phyloP scores from a whole-genome alignment of 345 rosid species.

The Leavenworthia alabamica region DNA sequence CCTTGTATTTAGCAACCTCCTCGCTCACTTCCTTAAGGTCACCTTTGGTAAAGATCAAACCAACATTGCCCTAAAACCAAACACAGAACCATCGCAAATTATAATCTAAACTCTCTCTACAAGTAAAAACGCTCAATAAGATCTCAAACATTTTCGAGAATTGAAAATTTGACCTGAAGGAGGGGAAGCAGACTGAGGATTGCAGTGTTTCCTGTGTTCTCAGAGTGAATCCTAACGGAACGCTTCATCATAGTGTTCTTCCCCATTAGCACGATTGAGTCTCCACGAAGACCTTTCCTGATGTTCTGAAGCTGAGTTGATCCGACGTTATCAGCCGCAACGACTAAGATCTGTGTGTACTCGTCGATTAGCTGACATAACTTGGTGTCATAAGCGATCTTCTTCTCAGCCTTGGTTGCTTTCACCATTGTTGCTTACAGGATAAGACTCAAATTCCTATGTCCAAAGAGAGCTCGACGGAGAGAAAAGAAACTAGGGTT shows the following conservation, averaged over 20 bases:
- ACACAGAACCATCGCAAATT: not conserved
- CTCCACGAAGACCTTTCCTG: slow-evolving; percentile 56
- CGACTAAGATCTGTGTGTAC: slow-evolving; percentile 56
- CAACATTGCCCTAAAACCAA: slow-evolving; percentile 72
- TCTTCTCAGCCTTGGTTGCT: slow-evolving; percentile 42
- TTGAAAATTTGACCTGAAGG: slow-evolving; percentile 32
- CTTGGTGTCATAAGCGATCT: slow-evolving; percentile 54
- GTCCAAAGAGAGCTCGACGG: slow-evolving; percentile 7
- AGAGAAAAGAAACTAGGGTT: slow-evolving; percentile 13
- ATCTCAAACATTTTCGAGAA: not conserved
- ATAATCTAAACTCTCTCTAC: not conserved
- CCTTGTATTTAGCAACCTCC: slow-evolving; percentile 95
- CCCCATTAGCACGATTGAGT: slow-evolving; percentile 62
- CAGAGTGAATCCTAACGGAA: slow-evolving; percentile 57
- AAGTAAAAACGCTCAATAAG: not conserved
- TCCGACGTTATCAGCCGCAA: slow-evolving; percentile 68
- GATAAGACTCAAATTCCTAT: not conserved
- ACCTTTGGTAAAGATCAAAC: slow-evolving; percentile 92
- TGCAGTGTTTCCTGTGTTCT: slow-evolving; percentile 38
- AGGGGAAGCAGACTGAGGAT: slow-evolving; percentile 49
- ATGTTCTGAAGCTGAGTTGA: slow-evolving; percentile 69
- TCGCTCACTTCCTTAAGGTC: slow-evolving; percentile 96
- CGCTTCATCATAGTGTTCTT: slow-evolving; percentile 88
- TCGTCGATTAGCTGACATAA: slow-evolving; percentile 66
- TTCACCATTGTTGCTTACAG: slow-evolving; percentile 33